Evolutionary conservation across 164 flowering plant species (phyloP).

Genomic region (Chimonanthus salicifolius): DNA sequence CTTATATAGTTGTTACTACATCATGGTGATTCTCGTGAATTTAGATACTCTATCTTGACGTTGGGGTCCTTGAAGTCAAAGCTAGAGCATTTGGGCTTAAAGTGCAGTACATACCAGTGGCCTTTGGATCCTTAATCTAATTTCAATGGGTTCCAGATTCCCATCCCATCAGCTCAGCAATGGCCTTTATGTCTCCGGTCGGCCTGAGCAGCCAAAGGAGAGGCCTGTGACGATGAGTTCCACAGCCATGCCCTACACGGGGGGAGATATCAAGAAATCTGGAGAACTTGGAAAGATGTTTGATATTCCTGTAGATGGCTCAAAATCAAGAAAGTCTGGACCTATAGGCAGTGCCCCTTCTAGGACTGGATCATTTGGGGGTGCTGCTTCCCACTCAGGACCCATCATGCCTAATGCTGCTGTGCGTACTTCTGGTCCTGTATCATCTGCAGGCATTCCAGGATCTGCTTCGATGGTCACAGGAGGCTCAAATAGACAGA

Average conservation of each 20-base stretch:
- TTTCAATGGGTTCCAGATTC: constrained; percentile 86
- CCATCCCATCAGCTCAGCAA: constrained; percentile 93
- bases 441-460: constrained; percentile 40
- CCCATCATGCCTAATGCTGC: constrained; percentile 50
- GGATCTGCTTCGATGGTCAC: constrained; percentile 50
- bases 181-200: constrained; percentile 90
- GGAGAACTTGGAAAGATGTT: constrained; percentile 99
- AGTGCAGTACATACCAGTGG: not conserved
- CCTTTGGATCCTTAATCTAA: not conserved
- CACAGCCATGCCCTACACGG: constrained; percentile 90
- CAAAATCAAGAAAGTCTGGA: constrained; percentile 87
- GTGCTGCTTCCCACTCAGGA: constrained; percentile 80
- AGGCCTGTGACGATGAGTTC: constrained; percentile 83
- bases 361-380: constrained; percentile 89
- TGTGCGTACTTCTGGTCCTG: constrained; percentile 53
- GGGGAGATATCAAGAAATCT: constrained; percentile 95
- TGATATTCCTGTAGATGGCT: constrained; percentile 81
- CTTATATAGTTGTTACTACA: not conserved
- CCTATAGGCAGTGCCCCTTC: constrained; percentile 70
- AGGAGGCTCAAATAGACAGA: constrained; percentile 42
- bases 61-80: not conserved
- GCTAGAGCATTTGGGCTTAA: not conserved
- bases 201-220: constrained; percentile 96
- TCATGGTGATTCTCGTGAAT: not conserved
- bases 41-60: not conserved